phyloP scores from a whole-genome alignment of 2,329 filamentous ascomycete species.

The Aureobasidium mangrovei region DNA sequence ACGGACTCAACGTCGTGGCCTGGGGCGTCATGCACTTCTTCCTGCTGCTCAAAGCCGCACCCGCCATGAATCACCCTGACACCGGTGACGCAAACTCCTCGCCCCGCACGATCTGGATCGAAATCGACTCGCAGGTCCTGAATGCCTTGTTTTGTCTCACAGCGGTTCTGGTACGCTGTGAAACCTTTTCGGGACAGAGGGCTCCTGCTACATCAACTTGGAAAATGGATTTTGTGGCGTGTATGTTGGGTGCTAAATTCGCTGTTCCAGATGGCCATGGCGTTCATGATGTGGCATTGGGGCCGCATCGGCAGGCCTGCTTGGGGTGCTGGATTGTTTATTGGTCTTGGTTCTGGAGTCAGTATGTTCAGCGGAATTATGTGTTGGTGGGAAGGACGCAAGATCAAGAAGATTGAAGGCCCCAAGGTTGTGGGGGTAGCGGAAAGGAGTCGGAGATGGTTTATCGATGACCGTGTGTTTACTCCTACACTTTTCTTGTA shows the following conservation, averaged over 20 bases:
- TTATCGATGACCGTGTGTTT: not conserved
- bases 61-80: constrained; percentile 47
- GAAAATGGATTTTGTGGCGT: constrained; percentile 74
- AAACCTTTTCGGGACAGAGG: constrained; percentile 54
- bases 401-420: constrained; percentile 63
- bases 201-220: constrained; percentile 59
- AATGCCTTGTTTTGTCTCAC: constrained; percentile 82
- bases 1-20: constrained; percentile 72
- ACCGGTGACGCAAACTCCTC: constrained; percentile 39
- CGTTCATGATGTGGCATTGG: constrained; percentile 66
- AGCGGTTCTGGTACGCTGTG: constrained; percentile 25
- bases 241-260: constrained; percentile 72
- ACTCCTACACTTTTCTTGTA: too few relatives aligned
- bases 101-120: constrained; percentile 73
- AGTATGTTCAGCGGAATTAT: constrained; percentile 60
- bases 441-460: not conserved
- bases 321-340: constrained; percentile 73
- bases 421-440: not conserved
- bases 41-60: constrained; percentile 64
- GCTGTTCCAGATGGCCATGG: constrained; percentile 63
- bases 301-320: constrained; percentile 50
- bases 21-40: constrained; percentile 92
- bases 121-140: constrained; percentile 73
- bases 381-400: constrained; percentile 60
- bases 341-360: constrained; percentile 62